These are phyloP conservation scores for Helianthus tuberosus DNA, from an alignment of 129 eudicot genomes.

Conservation along the genomic window DNA sequence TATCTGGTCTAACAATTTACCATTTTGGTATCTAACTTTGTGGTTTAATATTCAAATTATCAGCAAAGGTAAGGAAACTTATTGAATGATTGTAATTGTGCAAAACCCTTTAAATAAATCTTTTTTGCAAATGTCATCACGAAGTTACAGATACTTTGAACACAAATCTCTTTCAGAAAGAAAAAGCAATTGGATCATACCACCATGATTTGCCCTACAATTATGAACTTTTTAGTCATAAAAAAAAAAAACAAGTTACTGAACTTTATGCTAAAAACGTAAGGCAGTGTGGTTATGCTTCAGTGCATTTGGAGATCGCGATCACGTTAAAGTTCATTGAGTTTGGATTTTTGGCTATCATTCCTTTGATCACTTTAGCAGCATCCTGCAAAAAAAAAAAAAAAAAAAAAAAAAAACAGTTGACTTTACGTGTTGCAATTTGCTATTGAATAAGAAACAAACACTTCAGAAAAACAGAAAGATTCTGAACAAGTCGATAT, in stretches of 20 bases:
- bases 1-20: too few relatives aligned
- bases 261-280: not conserved
- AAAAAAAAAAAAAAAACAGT: not conserved
- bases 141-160: too few relatives aligned
- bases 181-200: not conserved
- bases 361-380: constrained; percentile 66
- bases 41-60: too few relatives aligned
- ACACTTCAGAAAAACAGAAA: not conserved
- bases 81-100: too few relatives aligned
- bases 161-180: too few relatives aligned
- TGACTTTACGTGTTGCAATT: not conserved
- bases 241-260: not conserved
- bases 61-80: too few relatives aligned
- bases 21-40: too few relatives aligned
- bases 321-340: constrained; percentile 80
- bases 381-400: constrained; percentile 59
- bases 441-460: not conserved
- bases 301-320: constrained; percentile 58
- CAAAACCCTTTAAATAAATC: too few relatives aligned
- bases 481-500: not conserved
- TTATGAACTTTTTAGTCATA: not conserved
- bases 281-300: constrained; percentile 7
- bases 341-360: constrained; percentile 75
- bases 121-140: too few relatives aligned
- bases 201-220: not conserved